Percentiles rank a stretch among this genome's conserved stretches.
phyloP scores from a whole-genome alignment of 352 stramenopile species.

The Globisporangium camurandrum region DNA sequence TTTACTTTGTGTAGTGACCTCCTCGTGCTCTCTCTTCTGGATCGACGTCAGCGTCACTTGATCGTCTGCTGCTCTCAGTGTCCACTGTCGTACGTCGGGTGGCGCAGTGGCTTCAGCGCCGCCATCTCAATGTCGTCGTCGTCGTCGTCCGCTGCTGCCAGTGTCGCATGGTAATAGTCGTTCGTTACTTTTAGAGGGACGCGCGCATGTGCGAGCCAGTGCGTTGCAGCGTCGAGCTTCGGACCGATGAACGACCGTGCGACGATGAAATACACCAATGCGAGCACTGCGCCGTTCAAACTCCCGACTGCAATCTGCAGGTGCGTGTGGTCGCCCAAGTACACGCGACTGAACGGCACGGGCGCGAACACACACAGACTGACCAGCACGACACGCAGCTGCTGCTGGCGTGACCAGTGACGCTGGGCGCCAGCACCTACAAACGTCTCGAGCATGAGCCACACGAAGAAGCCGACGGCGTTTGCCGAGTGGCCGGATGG shows the following conservation, averaged over 20 bases:
- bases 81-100: constrained; percentile 2
- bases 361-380: constrained; percentile 29
- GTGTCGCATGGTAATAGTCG: constrained; percentile 13
- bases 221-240: constrained; percentile 4
- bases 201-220: constrained; percentile 2
- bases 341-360: constrained; percentile 51
- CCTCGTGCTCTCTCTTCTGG: too few relatives aligned
- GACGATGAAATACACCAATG: constrained; percentile 34
- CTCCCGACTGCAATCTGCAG: constrained; percentile 39
- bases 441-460: constrained; percentile 37
- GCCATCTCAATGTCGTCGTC: constrained; percentile 4
- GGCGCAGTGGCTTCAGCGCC: not conserved
- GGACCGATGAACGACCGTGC: constrained; percentile 28
- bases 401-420: constrained; percentile 13
- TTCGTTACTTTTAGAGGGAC: constrained; percentile 8
- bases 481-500: constrained; percentile 48
- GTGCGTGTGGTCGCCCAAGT: constrained; percentile 48
- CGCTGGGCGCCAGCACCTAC: constrained; percentile 24
- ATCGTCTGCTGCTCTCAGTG: not conserved
- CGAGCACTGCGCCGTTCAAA: constrained; percentile 27
- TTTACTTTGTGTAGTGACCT: too few relatives aligned
- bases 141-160: too few relatives aligned
- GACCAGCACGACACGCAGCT: constrained; percentile 8
- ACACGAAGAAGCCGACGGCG: constrained; percentile 39
- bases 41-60: too few relatives aligned